Conservation (phyloP, 768 basidiomycete species). For the Austroboletus eburneus region DNA sequence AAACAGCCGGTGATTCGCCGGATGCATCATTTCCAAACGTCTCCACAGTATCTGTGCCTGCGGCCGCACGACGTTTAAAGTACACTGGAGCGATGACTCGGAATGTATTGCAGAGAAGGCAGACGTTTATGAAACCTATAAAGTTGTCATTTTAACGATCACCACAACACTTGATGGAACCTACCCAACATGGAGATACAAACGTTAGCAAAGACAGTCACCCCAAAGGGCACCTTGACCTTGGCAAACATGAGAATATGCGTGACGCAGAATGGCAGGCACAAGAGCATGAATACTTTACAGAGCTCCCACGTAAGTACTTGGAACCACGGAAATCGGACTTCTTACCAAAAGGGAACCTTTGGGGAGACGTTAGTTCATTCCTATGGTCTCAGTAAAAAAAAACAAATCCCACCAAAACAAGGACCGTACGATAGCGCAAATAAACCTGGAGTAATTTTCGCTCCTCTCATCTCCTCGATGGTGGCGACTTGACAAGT, state of each 20-base stretch:
- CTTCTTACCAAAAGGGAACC: constrained; percentile 57
- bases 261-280: constrained; percentile 56
- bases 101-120: constrained; percentile 66
- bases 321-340: background rate
- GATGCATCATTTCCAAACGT: constrained; percentile 24
- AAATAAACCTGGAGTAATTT: constrained; percentile 59
- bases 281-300: constrained; percentile 54
- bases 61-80: constrained; percentile 21
- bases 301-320: constrained; percentile 4
- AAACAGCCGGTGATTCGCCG: constrained; percentile 16
- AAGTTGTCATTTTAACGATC: constrained; percentile 2
- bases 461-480: constrained; percentile 40
- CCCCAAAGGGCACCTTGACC: constrained; percentile 41
- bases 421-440: constrained; percentile 62
- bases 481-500: constrained; percentile 45
- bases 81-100: constrained; percentile 55
- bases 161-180: constrained; percentile 12
- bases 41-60: constrained; percentile 10
- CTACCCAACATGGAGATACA: constrained; percentile 54
- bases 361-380: constrained; percentile 21
- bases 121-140: constrained; percentile 60
- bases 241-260: constrained; percentile 48
- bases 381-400: background rate
- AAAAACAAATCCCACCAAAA: constrained; percentile 49
- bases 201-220: constrained; percentile 45